Percentiles rank a stretch among this genome's conserved stretches.
Conservation (phyloP, 768 basidiomycete genomes). For the Mycena venus region DNA sequence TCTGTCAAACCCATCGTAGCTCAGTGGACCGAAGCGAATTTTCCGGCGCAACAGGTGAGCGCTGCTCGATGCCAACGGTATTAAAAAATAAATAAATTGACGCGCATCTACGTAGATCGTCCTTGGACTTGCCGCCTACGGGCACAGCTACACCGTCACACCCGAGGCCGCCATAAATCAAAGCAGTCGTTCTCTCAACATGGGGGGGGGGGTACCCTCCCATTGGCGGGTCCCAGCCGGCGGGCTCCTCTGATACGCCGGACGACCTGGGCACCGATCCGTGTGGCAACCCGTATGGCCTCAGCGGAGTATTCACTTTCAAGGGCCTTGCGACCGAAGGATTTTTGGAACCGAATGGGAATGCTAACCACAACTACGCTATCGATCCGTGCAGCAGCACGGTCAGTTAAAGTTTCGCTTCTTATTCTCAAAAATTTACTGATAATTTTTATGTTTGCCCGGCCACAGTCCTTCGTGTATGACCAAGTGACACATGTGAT, state of each 20-base stretch:
- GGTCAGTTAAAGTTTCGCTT: slow-evolving; percentile 37
- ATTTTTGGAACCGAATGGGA: slow-evolving; percentile 62
- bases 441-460: neutral
- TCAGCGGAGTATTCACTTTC: slow-evolving; percentile 71
- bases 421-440: neutral
- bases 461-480: slow-evolving; percentile 73
- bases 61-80: no score
- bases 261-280: slow-evolving; percentile 55
- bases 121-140: slow-evolving; percentile 88
- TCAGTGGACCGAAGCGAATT: slow-evolving; percentile 82
- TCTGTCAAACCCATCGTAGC: slow-evolving; percentile 81
- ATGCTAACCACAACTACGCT: slow-evolving; percentile 59
- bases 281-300: slow-evolving; percentile 66
- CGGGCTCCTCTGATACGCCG: slow-evolving; percentile 70
- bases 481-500: slow-evolving; percentile 63
- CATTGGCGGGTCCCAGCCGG: slow-evolving; percentile 51
- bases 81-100: neutral
- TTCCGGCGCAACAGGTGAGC: slow-evolving; percentile 65
- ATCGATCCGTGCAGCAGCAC: slow-evolving; percentile 82
- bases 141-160: slow-evolving; percentile 75
- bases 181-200: slow-evolving; percentile 46
- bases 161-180: slow-evolving; percentile 49
- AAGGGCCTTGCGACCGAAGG: slow-evolving; percentile 71
- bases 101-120: slow-evolving; percentile 65
- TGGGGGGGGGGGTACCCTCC: slow-evolving; percentile 66